Percentiles rank a stretch among this genome's conserved stretches.
These are phyloP conservation scores for Camellia oleifera DNA, from an alignment of 179 eudicot genomes.

Conservation along the genomic window DNA sequence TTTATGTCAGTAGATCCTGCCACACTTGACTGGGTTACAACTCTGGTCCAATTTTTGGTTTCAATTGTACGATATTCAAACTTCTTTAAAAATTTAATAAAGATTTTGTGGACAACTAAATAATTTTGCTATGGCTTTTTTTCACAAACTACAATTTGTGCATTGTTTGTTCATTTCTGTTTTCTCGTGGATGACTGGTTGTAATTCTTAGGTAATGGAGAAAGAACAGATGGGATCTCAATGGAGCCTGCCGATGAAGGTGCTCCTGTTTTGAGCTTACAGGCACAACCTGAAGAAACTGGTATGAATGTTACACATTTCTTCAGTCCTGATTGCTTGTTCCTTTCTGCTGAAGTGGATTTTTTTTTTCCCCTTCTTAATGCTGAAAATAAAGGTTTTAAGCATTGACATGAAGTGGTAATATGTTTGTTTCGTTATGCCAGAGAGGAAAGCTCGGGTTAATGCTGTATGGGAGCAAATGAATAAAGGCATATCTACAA, in stretches of 20 bases:
- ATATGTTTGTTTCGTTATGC: conserved; percentile 12
- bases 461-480: conserved; percentile 75
- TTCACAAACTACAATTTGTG: too few species aligned
- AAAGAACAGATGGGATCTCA: neutral
- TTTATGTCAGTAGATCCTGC: too few species aligned
- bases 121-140: too few species aligned
- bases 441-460: conserved; percentile 66
- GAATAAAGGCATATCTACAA: conserved; percentile 71
- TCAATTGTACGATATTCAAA: too few species aligned
- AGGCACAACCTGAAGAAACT: conserved; percentile 22
- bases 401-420: neutral
- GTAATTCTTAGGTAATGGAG: conserved; percentile 20
- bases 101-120: too few species aligned
- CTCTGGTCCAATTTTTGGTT: too few species aligned
- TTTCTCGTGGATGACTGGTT: neutral
- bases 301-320: conserved; percentile 10
- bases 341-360: neutral
- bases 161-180: neutral
- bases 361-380: neutral
- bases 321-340: neutral
- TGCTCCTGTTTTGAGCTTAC: conserved; percentile 9
- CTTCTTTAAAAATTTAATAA: too few species aligned
- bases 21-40: too few species aligned
- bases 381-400: neutral
- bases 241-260: conserved; percentile 15